Evolutionary conservation across 2,329 filamentous ascomycete genomes (phyloP), one percentile per base, ranked within the genome.

Genomic region (Paecilomyces variotii): DNA sequence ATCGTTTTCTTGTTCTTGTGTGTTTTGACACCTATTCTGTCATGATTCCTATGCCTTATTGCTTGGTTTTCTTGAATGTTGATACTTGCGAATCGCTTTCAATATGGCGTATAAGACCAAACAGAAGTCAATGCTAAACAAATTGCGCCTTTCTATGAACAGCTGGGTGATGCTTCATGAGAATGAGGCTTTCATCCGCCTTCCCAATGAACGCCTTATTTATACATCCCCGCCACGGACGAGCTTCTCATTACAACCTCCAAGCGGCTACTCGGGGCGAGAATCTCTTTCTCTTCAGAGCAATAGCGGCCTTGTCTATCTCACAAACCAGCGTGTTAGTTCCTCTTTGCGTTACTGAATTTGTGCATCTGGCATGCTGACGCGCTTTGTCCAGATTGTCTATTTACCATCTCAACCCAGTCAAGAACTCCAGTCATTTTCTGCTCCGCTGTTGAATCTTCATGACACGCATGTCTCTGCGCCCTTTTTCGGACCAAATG

Each of bases 141-240:
- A 58, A 55, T 45, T 61, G 26, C 61, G 58, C 49, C 45, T 59
- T 53, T 19, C 11, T 35, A 28, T 61, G 58, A 59, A 61, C 72
- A 90, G 87, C 73, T 97, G 93, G 93, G 93, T 97, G 53, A 97
- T 97, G 92, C 85, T 96, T 69, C 86, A 88, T 70, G 84, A 88
- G 70, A 72, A 73, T 54, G 78, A 82, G 61, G 85, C 87, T 60
- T 94, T 96, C 75, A 87, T 95, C 70, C 90, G 88, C 69, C 84
- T 97, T 53, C 89, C 90, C 52, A 87, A 88, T 71, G 93, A 97
- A 78, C 86, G 86, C 66, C 86, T 90, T 62, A 82, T 95, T 60
- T 90, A 89, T 75, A 88, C 86, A 65, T 91, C 91, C 53, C 87
- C 90, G 58, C 86, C 88, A 55, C 87, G 92, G 64, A 91, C 93